Base-by-base conservation (phyloP, 176 grass and related monocot genomes). In the Echinochloa phyllopogon region DNA sequence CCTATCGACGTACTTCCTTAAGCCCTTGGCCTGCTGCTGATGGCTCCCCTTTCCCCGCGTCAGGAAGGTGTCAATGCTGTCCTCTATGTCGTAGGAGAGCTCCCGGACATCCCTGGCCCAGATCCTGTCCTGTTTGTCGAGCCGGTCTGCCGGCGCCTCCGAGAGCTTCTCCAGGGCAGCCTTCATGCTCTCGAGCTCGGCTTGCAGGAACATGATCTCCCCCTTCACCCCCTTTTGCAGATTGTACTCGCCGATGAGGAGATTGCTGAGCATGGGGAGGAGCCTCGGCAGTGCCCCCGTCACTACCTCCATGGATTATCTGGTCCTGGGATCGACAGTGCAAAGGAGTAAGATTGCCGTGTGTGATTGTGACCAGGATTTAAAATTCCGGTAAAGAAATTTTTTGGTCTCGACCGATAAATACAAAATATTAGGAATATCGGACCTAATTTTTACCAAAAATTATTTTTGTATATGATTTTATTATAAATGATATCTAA, bases 41-140 rank as follows among this genome's bases (percentile, higher is more conserved):
- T 0, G 29, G 2, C 1, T 33, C 29, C 29, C 29, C 29, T 33
- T 3, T 21, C 42, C 8, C 42, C 42, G 42, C 42, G n/a, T 36
- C 43, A 69, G 21, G 44, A 81, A 65, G 3, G 47, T 12, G 62
- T 81, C 63, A 0, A 69, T 12, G 2, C 8, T 37, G 60, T 81
- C 78, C 18, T 81, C 78, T 4, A 49, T 81, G 45, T 81, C 78
- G 25, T 81, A 81, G 62, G 78, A 63, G 4, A 81, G 18, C 45
- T 81, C 78, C 8, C 78, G 8, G 18, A 81, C 43, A 3, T 81
- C 16, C 27, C 8, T 75, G 27, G 72, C 29, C 72, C 49, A 75
- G 15, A 55, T 39, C 72, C 56, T 75, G 16, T 51, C 49, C 49
- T 56, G 72, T 0, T 5, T 38, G 16, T 55, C 49, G 12, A 55